These are phyloP conservation scores for Suillus ampliporus DNA, from an alignment of 768 basidiomycete species.

Conservation along the genomic window DNA sequence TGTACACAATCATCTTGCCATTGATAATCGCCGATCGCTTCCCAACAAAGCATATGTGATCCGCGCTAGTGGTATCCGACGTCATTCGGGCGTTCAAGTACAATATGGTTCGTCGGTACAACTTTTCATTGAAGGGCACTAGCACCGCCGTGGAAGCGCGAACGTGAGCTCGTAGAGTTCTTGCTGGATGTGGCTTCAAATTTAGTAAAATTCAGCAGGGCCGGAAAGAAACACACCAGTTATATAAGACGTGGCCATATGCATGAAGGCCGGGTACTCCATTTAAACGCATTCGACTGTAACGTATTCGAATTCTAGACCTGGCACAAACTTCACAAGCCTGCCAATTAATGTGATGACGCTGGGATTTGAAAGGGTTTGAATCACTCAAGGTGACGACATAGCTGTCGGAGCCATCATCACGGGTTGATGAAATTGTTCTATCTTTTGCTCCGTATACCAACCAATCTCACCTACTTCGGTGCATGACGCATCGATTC, in stretches of 20 bases:
- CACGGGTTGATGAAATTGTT: conserved; percentile 1
- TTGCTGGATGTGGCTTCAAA: neutral
- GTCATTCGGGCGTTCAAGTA: conserved; percentile 2
- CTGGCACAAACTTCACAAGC: neutral
- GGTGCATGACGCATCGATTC: conserved; percentile 1
- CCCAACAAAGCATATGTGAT: neutral
- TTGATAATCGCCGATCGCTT: conserved; percentile 12
- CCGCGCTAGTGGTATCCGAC: conserved; percentile 3
- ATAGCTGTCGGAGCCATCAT: conserved; percentile 1
- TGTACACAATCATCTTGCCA: conserved; percentile 6
- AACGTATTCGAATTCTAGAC: neutral
- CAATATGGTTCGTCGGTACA: no score
- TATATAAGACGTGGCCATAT: no score
- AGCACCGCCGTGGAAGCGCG: neutral
- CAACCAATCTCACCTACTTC: conserved; percentile 15
- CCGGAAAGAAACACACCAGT: neutral
- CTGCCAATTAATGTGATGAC: neutral
- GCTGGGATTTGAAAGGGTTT: neutral
- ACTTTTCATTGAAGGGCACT: neutral
- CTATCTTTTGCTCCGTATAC: conserved; percentile 9
- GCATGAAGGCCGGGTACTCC: neutral
- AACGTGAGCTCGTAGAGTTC: neutral
- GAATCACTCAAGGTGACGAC: conserved; percentile 7
- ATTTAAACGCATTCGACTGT: neutral
- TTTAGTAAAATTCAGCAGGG: neutral